Base-by-base conservation (phyloP, 768 basidiomycete species). In the Xerocomellus amylosporus region DNA sequence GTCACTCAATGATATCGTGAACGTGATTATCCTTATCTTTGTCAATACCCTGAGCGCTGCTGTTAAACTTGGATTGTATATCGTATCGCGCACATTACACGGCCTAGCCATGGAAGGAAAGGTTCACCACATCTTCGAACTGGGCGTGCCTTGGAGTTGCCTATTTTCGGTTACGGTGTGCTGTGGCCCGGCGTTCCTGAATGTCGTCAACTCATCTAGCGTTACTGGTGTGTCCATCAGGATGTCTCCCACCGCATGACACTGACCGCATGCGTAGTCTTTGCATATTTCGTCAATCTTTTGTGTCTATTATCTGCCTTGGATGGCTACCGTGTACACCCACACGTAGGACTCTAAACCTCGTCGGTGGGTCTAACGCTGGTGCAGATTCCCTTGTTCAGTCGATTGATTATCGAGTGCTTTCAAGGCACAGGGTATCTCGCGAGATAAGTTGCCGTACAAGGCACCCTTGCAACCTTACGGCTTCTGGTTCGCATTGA, bases 401-500 rank as follows among this genome's bases (percentile, higher is more conserved):
- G 78, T 45, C 74, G 78, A 48, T 82, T 83, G 64, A 76, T 81
- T n/a, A n/a, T n/a, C n/a, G 69, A 65, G 65, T 36, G 80, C 81
- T 0, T 71, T 79, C 62, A 64, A 74, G 42, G 73, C 66, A 0
- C 76, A 79, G 24, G 77, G 77, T 22, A 65, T 73, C 53, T 74
- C 72, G 4, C 69, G 79, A 39, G 73, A 79, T 28, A 63, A 69
- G 13, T 66, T 82, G 24, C 80, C 79, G 0, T 81, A 79, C 56
- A 46, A 37, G 24, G 45, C 57, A 7, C 55, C 45, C 20, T 24
- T 50, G 37, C 47, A 46, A 4, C 83, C 82, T 17, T 83, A 74
- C 66, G 84, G 84, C 10, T 78, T 78, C 40, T 85, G 81, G 79
- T 79, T 85, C 58, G 84, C 83, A 20, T 62, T 87, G 13, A 65